Evolutionary conservation across 805 yeast genomes (phyloP).

Genomic region (Metschnikowia dekortorum): DNA sequence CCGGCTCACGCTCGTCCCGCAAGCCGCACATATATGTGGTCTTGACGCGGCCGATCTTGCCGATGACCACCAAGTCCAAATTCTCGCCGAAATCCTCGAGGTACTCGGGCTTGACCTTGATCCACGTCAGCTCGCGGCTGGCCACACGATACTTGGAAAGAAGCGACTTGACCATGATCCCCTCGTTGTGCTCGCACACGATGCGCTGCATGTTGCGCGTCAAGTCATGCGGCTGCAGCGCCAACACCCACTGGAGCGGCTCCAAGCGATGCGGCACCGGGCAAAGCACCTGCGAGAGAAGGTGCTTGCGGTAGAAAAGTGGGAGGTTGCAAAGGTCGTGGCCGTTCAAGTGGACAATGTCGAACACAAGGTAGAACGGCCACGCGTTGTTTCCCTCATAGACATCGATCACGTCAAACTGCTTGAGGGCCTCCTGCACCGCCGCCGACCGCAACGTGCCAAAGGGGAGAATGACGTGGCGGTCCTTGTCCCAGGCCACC

Average conservation of each 20-base stretch:
- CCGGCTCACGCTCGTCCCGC: conserved; percentile 38
- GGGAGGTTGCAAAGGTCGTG: conserved; percentile 51
- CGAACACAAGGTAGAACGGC: conserved; percentile 68
- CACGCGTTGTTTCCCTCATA: conserved; percentile 28
- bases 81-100: conserved; percentile 82
- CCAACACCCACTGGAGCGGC: conserved; percentile 38
- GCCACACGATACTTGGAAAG: conserved; percentile 56
- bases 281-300: conserved; percentile 42
- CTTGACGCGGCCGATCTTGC: conserved; percentile 70
- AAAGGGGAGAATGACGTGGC: conserved; percentile 62
- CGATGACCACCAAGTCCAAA: conserved; percentile 72
- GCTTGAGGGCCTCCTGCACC: conserved; percentile 43
- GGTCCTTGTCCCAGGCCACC: conserved; percentile 74
- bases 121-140: conserved; percentile 65
- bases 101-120: conserved; percentile 89
- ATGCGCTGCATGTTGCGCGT: conserved; percentile 52
- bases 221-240: conserved; percentile 48
- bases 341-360: conserved; percentile 68
- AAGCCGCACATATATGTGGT: conserved; percentile 73
- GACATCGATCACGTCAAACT: conserved; percentile 22
- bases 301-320: conserved; percentile 51
- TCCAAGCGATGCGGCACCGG: conserved; percentile 49
- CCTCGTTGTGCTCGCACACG: conserved; percentile 67
- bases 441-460: conserved; percentile 76
- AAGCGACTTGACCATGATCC: conserved; percentile 70